These are phyloP conservation scores for Diaporthe sp. DNA, from an alignment of 2,329 filamentous ascomycete species.

Conservation along the genomic window DNA sequence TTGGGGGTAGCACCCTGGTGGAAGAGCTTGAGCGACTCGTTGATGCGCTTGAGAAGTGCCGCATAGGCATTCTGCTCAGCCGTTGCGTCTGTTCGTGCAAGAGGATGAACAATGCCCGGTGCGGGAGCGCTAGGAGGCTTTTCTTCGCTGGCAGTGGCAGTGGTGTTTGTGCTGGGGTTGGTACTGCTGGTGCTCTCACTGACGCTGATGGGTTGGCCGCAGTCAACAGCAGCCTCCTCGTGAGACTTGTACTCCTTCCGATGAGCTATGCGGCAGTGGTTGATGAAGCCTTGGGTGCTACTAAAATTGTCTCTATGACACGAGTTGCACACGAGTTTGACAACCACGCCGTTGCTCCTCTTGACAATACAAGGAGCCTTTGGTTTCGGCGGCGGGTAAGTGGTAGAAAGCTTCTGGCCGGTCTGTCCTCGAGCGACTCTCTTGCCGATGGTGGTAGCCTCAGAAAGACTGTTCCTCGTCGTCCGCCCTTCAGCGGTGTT, in stretches of 20 bases:
- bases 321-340: constrained; percentile 91
- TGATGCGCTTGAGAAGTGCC: constrained; percentile 66
- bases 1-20: constrained; percentile 64
- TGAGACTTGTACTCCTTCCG: constrained; percentile 95
- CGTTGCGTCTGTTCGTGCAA: constrained; percentile 70
- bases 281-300: constrained; percentile 99
- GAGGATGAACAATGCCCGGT: constrained; percentile 71
- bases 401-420: constrained; percentile 76
- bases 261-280: constrained; percentile 97
- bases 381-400: constrained; percentile 81
- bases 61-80: constrained; percentile 66
- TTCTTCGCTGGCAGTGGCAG: constrained; percentile 60
- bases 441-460: constrained; percentile 62
- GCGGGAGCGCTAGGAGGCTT: constrained; percentile 49
- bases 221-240: constrained; percentile 90
- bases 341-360: constrained; percentile 85
- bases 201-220: constrained; percentile 84
- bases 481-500: constrained; percentile 78
- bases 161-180: constrained; percentile 59
- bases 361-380: constrained; percentile 88
- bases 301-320: constrained; percentile 93
- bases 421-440: constrained; percentile 63
- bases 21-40: constrained; percentile 66
- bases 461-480: constrained; percentile 81
- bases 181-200: constrained; percentile 67